Evolutionary conservation across 73 alveolate genomes (phyloP).

Genomic region (Tetrahymena elliotti): DNA sequence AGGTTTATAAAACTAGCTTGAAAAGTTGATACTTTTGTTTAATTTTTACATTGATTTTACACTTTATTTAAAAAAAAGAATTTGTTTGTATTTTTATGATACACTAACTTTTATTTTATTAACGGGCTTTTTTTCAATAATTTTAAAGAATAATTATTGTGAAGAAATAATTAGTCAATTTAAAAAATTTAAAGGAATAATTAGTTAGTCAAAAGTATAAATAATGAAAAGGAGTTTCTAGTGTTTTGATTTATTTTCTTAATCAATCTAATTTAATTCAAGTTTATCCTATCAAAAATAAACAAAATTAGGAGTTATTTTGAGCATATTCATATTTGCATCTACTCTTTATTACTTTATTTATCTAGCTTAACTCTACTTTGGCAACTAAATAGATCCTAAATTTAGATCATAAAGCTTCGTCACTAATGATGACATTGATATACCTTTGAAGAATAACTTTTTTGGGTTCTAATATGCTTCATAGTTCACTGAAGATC

Average conservation of each 20-base stretch:
- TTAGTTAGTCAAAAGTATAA: too few relatives aligned
- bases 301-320: background rate
- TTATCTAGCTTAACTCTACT: background rate
- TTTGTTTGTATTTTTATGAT: too few relatives aligned
- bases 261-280: background rate
- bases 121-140: too few relatives aligned
- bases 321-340: background rate
- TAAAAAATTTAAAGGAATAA: background rate
- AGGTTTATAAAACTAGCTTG: too few relatives aligned
- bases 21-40: too few relatives aligned
- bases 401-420: background rate
- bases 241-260: background rate
- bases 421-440: background rate
- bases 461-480: background rate
- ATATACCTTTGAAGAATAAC: background rate
- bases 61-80: too few relatives aligned
- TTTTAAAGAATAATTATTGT: too few relatives aligned
- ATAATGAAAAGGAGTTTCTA: too few relatives aligned
- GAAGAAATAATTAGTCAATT: too few relatives aligned
- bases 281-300: too few relatives aligned
- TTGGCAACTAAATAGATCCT: background rate
- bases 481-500: background rate
- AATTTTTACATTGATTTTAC: too few relatives aligned
- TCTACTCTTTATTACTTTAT: background rate
- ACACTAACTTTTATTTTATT: too few relatives aligned